Base-by-base conservation (phyloP, 2,329 filamentous ascomycete genomes). In the Fusarium sp. region DNA sequence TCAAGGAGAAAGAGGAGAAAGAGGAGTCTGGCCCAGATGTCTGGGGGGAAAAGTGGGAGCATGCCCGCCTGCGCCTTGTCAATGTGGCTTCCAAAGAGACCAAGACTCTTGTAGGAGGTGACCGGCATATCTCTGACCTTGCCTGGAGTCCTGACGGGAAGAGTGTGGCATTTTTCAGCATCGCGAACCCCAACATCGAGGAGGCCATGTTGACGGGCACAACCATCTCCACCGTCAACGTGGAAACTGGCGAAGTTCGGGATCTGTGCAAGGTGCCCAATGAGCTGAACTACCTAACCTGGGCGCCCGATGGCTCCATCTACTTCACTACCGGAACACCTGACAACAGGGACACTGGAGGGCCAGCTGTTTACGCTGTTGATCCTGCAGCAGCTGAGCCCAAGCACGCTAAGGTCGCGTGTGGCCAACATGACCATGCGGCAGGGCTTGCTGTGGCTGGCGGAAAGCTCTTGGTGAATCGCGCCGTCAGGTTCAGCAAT, bases 1-100 rank as follows among this genome's bases (percentile, higher is more conserved):
- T 56, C 1, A 74, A 71, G 33, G 64, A 76, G 2, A 72, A 69
- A 1, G 60, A 76, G 3, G 79, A 84, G 14, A 76, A 81, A 11
- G 77, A 77, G 0, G 80, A 80, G 10, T 76, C 80, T 33, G 83
- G 83, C 65, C 78, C 76, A 3, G 72, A 79, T 9, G 80, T 85
- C 17, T 85, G 81, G 79, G 82, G 81, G 30, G 70, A 81, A 40
- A 74, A 80, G 14, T 84, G 80, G 83, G 70, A 79, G 6, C 80
- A 76, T 65, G 75, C 73, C 15, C 78, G 78, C 11, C 71, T 85
- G 12, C 74, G 80, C 1, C 69, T 81, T 3, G 45, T 85, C 1
- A 66, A 84, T 33, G 52, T 84, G 2, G 71, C 64, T 10, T 81
- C 76, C 8, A 67, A 62, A 0, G 76, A 79, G 47, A 68, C 52